These are phyloP conservation scores for slime mould (Dictyostelium discoideum) DNA, from an alignment of 78 protist genomes.

Conservation along the genomic window DNA sequence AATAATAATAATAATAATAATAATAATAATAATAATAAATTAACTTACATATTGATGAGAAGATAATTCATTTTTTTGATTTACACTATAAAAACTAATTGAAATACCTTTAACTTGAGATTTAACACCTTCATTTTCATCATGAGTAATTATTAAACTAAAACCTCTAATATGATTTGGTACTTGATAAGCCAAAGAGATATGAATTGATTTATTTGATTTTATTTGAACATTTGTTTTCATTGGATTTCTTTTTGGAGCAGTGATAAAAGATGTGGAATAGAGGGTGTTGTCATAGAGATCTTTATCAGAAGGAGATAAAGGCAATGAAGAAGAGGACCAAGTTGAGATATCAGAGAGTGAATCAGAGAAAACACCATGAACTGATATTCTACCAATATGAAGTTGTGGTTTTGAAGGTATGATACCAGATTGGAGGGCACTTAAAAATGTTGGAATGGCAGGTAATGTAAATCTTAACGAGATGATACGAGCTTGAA, in stretches of 20 bases:
- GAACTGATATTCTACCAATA: constrained; percentile 72
- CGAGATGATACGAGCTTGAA: constrained; percentile 53
- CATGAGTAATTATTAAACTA: constrained; percentile 30
- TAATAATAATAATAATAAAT: not conserved
- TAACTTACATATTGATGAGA: constrained; percentile 50
- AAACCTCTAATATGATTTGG: constrained; percentile 18
- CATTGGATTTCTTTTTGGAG: constrained; percentile 42
- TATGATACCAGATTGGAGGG: not conserved
- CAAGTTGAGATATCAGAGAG: constrained; percentile 47
- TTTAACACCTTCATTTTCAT: constrained; percentile 69
- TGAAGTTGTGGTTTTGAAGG: constrained; percentile 38
- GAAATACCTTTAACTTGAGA: constrained; percentile 56
- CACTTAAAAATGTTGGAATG: constrained; percentile 48
- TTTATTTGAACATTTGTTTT: constrained; percentile 32
- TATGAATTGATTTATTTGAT: constrained; percentile 49
- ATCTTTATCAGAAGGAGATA: constrained; percentile 30
- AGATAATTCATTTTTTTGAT: constrained; percentile 54
- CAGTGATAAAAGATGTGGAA: not conserved
- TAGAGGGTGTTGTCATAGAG: constrained; percentile 66
- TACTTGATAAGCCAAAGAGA: not conserved
- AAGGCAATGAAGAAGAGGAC: constrained; percentile 14
- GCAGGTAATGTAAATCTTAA: constrained; percentile 44
- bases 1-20: not conserved
- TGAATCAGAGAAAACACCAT: constrained; percentile 41
- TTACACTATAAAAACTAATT: constrained; percentile 13